Percentiles rank a stretch among this genome's conserved stretches.
Conservation (phyloP, 148 eudicot species). For the Nepenthes gracilis region DNA sequence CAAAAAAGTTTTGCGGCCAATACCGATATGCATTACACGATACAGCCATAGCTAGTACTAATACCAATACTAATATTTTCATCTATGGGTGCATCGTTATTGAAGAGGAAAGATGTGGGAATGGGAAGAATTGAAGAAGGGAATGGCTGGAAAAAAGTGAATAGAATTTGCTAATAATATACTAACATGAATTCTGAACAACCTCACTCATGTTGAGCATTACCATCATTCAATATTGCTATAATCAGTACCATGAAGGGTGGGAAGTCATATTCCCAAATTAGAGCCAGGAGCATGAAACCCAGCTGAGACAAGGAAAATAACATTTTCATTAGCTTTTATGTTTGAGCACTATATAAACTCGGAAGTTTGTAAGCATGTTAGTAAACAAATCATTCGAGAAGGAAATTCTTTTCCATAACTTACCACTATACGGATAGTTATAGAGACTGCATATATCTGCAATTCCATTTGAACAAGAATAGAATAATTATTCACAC, state of each 20-base stretch:
- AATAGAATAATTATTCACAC: neutral
- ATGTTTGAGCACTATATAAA: neutral
- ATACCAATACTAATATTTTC: no score
- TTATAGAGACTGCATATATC: constrained; percentile 69
- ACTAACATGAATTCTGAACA: neutral
- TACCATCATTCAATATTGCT: constrained; percentile 68
- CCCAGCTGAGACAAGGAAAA: constrained; percentile 46
- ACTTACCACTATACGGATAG: constrained; percentile 72
- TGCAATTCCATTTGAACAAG: constrained; percentile 19
- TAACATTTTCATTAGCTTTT: neutral
- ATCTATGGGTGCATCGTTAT: no score
- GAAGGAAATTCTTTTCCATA: neutral
- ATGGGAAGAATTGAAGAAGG: no score
- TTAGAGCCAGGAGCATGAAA: constrained; percentile 56
- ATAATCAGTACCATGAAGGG: constrained; percentile 75
- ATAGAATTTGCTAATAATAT: neutral
- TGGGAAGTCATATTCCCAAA: constrained; percentile 75
- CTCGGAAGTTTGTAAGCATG: neutral
- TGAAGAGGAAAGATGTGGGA: no score
- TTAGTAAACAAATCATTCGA: neutral
- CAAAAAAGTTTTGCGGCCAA: neutral
- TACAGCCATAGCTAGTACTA: no score
- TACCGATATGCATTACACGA: neutral
- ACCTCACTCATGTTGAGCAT: neutral
- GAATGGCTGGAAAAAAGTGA: no score